Percentiles rank a stretch among this genome's conserved stretches.
These are phyloP conservation scores for Piloderma croceum DNA, from an alignment of 768 basidiomycete species.

Conservation along the genomic window DNA sequence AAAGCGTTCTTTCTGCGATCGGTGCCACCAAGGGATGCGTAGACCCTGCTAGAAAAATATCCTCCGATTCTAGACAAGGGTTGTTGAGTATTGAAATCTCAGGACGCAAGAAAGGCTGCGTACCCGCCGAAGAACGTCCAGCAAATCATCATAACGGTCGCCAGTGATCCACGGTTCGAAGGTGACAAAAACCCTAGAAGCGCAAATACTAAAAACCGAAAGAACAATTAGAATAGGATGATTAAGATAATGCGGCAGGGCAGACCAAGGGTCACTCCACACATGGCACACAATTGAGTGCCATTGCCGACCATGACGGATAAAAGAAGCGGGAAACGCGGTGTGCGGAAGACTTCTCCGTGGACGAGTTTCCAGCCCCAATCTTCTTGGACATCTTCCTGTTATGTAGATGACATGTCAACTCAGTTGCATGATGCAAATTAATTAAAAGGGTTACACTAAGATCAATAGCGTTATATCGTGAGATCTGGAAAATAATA, in stretches of 20 bases:
- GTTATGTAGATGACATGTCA: too few relatives aligned
- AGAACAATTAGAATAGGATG: neutral
- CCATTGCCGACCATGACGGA: slow-evolving; percentile 91
- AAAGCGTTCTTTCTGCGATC: slow-evolving; percentile 80
- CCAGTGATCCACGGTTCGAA: slow-evolving; percentile 90
- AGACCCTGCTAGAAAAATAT: slow-evolving; percentile 81
- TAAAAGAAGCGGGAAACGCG: slow-evolving; percentile 68
- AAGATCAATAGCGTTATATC: slow-evolving; percentile 94
- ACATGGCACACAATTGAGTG: slow-evolving; percentile 81
- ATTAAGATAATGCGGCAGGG: neutral
- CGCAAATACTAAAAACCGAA: slow-evolving; percentile 61
- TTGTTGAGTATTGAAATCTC: slow-evolving; percentile 3
- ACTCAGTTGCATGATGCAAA: too few relatives aligned
- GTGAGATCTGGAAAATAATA: slow-evolving; percentile 54
- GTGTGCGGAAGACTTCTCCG: slow-evolving; percentile 91
- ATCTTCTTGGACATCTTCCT: slow-evolving; percentile 97
- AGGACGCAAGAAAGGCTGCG: neutral
- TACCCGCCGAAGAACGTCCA: slow-evolving; percentile 92
- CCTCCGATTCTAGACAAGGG: slow-evolving; percentile 63
- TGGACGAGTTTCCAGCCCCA: slow-evolving; percentile 98
- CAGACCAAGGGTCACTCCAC: slow-evolving; percentile 76
- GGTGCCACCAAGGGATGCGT: slow-evolving; percentile 71
- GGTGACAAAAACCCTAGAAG: slow-evolving; percentile 91
- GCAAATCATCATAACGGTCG: slow-evolving; percentile 89
- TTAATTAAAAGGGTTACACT: slow-evolving; percentile 56